Evolutionary conservation across 2,329 filamentous ascomycete species (phyloP).

Genomic region (Sphaerulina populicola): DNA sequence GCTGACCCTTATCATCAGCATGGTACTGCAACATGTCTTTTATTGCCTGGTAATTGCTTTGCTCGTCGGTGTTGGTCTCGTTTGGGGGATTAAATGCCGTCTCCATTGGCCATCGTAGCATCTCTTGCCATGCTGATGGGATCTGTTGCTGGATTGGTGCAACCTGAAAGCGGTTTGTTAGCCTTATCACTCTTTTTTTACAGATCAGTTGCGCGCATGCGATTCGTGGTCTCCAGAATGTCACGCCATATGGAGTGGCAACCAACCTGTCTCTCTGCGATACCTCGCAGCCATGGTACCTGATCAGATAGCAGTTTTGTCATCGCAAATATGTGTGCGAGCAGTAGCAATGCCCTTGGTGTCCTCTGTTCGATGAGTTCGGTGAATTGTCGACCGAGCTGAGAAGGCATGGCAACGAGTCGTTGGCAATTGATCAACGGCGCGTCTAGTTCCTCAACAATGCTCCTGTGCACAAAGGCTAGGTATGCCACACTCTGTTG

Average conservation of each 20-base stretch:
- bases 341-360: constrained; percentile 22
- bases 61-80: not conserved
- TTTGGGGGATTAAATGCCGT: constrained; percentile 6
- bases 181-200: too few relatives aligned
- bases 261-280: constrained; percentile 17
- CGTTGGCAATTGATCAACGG: constrained; percentile 19
- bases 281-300: constrained; percentile 22
- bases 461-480: constrained; percentile 22
- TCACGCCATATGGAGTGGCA: too few relatives aligned
- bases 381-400: constrained; percentile 21
- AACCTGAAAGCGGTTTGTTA: not conserved
- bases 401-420: constrained; percentile 23
- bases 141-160: not conserved
- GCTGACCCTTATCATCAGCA: not conserved
- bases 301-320: constrained; percentile 23
- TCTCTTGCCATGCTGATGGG: not conserved
- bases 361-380: constrained; percentile 21
- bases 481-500: constrained; percentile 20
- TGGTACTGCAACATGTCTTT: not conserved
- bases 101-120: constrained; percentile 23
- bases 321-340: constrained; percentile 23
- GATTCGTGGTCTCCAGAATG: too few relatives aligned
- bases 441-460: constrained; percentile 17
- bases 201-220: too few relatives aligned
- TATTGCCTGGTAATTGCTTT: not conserved